phyloP scores from a whole-genome alignment of 371 early-diverging fungal genomes.

The Dichotomocladium elegans region DNA sequence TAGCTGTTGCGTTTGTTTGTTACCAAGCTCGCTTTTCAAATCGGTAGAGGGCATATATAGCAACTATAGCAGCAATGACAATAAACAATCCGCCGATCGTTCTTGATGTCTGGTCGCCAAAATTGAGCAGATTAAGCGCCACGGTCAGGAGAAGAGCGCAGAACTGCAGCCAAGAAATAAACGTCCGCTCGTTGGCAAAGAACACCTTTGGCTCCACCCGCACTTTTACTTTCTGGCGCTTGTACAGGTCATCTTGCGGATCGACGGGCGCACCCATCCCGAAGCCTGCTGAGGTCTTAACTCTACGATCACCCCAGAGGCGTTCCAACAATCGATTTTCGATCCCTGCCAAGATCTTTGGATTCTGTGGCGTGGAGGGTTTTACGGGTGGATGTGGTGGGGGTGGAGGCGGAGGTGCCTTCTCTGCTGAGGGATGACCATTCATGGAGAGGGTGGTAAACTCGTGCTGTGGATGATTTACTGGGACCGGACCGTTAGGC shows the following conservation, averaged over 20 bases:
- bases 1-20: constrained; percentile 10
- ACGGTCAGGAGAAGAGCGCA: constrained; percentile 67
- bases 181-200: constrained; percentile 99
- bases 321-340: background rate
- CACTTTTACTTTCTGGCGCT: constrained; percentile 37
- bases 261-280: constrained; percentile 4
- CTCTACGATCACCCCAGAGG: constrained; percentile 3
- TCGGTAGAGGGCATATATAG: constrained; percentile 68
- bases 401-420: background rate
- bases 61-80: constrained; percentile 59
- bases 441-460: background rate
- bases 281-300: background rate
- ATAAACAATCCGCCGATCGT: constrained; percentile 76
- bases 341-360: background rate
- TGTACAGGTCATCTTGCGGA: constrained; percentile 12
- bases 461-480: too few species aligned
- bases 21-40: constrained; percentile 86
- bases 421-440: background rate
- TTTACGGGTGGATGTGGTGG: background rate
- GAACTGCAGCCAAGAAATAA: constrained; percentile 85
- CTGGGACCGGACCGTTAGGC: background rate
- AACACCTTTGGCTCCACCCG: constrained; percentile 97
- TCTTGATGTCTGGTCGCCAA: constrained; percentile 66
- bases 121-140: constrained; percentile 75
- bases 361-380: background rate